phyloP scores from a whole-genome alignment of 371 early-diverging fungal species.

The Apophysomyces sp. region DNA sequence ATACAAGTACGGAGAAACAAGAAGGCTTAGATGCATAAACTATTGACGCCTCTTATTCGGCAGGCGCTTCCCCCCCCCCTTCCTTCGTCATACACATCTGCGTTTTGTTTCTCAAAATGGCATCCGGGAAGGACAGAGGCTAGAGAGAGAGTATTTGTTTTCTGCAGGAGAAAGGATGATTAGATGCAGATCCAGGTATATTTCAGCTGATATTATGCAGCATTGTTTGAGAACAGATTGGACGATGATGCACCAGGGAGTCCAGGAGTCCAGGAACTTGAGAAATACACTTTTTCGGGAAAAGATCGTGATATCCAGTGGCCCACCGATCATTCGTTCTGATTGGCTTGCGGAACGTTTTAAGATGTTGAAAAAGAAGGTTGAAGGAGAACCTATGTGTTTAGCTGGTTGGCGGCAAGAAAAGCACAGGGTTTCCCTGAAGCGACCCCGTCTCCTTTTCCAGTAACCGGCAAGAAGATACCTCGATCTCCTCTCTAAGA shows the following conservation, averaged over 20 bases:
- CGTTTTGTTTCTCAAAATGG: background rate
- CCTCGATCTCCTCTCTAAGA: too few relatives aligned
- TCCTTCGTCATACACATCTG: too few relatives aligned
- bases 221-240: background rate
- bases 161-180: background rate
- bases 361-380: background rate
- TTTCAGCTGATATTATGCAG: background rate
- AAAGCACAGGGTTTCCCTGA: background rate
- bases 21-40: background rate
- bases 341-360: background rate
- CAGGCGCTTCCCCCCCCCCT: background rate
- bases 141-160: background rate
- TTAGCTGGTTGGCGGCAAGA: background rate
- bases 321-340: background rate
- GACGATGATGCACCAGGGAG: background rate
- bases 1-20: background rate
- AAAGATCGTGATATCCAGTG: background rate
- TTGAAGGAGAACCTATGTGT: background rate
- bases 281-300: background rate
- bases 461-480: background rate
- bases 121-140: background rate
- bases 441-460: background rate
- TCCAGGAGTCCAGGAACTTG: background rate
- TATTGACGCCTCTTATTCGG: background rate
- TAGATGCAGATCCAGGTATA: background rate